Evolutionary conservation across 1,284 basidiomycete species (phyloP), one percentile per base, ranked within the genome.

Genomic region (Apiotrichum mycotoxinovorans): DNA sequence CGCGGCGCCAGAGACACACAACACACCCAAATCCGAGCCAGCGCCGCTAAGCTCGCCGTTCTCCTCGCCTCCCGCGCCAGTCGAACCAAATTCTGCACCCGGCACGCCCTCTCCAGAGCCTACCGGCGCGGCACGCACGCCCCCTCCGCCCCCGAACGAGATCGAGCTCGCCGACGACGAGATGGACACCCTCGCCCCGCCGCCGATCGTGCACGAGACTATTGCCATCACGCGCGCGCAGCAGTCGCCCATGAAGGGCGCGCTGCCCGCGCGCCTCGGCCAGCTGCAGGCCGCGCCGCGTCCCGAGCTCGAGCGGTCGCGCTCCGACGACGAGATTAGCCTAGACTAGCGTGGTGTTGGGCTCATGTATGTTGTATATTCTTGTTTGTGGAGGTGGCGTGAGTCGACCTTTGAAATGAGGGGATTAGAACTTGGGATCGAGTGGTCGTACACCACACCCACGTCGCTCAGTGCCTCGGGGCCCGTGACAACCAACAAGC

Each of bases 291-390:
- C 33, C 18, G 20, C 30, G 33, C 4, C 1, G 20, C 27, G 1
- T 20, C 20, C 18, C 26, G 26, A 12, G 44, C 44, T 26, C 2
- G 45, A 22, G 12, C 27, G 46, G 22, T 2, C 18, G 11, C 33
- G 20, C 14, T 48, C 46, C 12, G 46, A 48, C n/a, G 46, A 48
- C 34, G 46, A 48, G 46, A 48, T 48, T 7, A 46, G 44, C 14
- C 26, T 46, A n/a, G 44, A 46, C n/a, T 46, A 41, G 40, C 5
- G 12, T 7, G 30, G 30, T 7, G 30, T 30, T n/a, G n/a, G n/a
- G n/a, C n/a, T 5, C 30, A 30, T 30, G 30, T 30, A 30, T 30
- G 30, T 30, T 30, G 30, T 30, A 30, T n/a, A n/a, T n/a, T n/a
- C n/a, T n/a, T n/a, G n/a, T n/a, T n/a, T n/a, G n/a, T n/a, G n/a